Base-by-base conservation (phyloP, 495 filamentous ascomycete genomes). In the Aspergillus mulundensis region DNA sequence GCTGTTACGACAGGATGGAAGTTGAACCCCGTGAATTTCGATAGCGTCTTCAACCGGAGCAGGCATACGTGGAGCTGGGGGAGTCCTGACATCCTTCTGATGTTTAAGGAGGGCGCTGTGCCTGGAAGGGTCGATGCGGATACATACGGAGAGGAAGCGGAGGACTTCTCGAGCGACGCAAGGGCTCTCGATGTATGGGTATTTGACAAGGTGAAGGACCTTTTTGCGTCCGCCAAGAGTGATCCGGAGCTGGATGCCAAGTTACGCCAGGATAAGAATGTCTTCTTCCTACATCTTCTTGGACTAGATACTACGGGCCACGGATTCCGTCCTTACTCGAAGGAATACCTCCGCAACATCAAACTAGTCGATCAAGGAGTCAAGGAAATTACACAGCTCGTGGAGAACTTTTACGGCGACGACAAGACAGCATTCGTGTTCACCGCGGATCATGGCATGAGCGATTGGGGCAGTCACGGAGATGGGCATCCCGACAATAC, bases 11-110 rank as follows among this genome's bases (percentile, higher is more conserved):
- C 95, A 8, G 95, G 95, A 14, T 99, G 95, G 95, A 97, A 97
- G 71, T 71, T 97, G 63, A 99, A 99, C 66, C 94, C 95, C 0
- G 95, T 99, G 59, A 89, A 97, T 67, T 99, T 99, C 64, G 95
- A 99, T 74, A 96, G 92, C 61, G 88, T 99, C 10, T 99, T 99
- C 81, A 99, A 99, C 66, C 85, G 88, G 54, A 97, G 92, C 65
- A 76, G 88, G 25, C 95, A 97, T 72, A 97, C 95, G 4, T 99
- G 95, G 95, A 93, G 90, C 69, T 99, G 95, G 95, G 94, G 95
- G 7, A 97, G 93, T 63, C 93, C 93, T 12, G 95, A 99, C 75
- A 99, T 99, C 64, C 74, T 97, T 49, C 89, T 85, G 11, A 99
- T 99, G 95, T 99, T 99, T 66, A 84, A 95, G 66, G 84, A 93